Evolutionary conservation across 495 filamentous ascomycete genomes (phyloP), one percentile per base, ranked within the genome.

Genomic region (Filosporella fistucella): DNA sequence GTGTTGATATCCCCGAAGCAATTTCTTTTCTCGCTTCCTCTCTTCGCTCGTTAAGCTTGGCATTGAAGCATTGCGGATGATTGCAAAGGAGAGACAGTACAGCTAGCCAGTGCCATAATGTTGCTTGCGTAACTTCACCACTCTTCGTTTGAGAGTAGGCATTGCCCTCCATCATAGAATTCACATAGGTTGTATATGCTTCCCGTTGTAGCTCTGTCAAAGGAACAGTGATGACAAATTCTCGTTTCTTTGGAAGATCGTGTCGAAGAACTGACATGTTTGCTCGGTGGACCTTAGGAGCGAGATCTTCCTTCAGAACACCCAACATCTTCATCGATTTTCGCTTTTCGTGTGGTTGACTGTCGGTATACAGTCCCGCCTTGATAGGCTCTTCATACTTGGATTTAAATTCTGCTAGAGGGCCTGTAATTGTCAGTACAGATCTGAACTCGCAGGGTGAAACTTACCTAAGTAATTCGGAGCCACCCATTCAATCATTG

Each of bases 401-500:
- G 0, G 69, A 60, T 30, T 67, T 70, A 61, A 97, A 97, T 57
- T 89, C 80, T 0, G 47, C 47, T 2, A 66, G 55, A 5, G 75
- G 70, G 13, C 86, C 89, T 4, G n/a, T n/a, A n/a, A n/a, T n/a
- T n/a, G n/a, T n/a, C n/a, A n/a, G n/a, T n/a, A n/a, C n/a, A n/a
- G n/a, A n/a, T n/a, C n/a, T n/a, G n/a, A n/a, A n/a, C n/a, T n/a
- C n/a, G n/a, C n/a, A n/a, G n/a, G n/a, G n/a, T n/a, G n/a, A n/a
- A n/a, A n/a, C n/a, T n/a, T n/a, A n/a, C 11, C 16, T 45, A 50
- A 70, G 54, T 86, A 95, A 22, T 75, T 77, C 2, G 88, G 85
- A 3, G 87, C 78, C 26, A 93, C 81, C 90, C 90, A 97, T 43
- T 91, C 80, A 40, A 97, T 84, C 79, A 95, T 85, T 7, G 82